Evolutionary conservation across 306 rosid species (phyloP).

Genomic region (Ceratonia siliqua): DNA sequence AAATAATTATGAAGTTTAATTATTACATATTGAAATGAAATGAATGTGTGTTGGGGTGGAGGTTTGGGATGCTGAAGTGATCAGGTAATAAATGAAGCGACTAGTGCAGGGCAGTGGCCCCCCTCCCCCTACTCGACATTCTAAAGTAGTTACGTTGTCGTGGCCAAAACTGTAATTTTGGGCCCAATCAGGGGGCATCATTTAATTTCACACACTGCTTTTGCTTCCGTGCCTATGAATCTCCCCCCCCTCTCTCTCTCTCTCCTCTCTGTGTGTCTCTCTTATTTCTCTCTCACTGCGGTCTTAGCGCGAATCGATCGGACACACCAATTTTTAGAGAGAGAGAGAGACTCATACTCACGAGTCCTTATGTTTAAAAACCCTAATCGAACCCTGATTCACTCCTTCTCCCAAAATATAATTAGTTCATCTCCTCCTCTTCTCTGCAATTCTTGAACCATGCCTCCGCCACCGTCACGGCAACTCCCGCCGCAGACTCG

Average conservation of each 20-base stretch:
- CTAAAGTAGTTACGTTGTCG: conserved; percentile 29
- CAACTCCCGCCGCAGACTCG: conserved; percentile 14
- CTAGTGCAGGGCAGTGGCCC: neutral
- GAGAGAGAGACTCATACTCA: conserved; percentile 11
- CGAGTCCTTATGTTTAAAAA: conserved; percentile 23
- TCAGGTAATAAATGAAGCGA: neutral
- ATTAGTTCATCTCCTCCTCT: neutral
- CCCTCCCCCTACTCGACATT: neutral
- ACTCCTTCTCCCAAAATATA: neutral
- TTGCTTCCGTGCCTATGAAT: conserved; percentile 35
- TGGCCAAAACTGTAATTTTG: conserved; percentile 36
- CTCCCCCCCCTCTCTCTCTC: conserved; percentile 45
- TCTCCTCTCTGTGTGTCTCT: conserved; percentile 16
- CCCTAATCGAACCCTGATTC: conserved; percentile 28
- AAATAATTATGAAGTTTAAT: no score
- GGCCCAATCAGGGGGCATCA: neutral
- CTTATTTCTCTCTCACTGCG: neutral
- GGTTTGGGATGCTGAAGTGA: no score
- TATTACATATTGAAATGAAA: no score
- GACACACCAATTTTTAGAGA: conserved; percentile 20
- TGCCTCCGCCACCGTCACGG: conserved; percentile 27
- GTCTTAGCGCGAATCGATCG: conserved; percentile 2
- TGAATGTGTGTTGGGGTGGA: no score
- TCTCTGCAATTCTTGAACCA: conserved; percentile 7
- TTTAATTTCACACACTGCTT: neutral